phyloP scores from a whole-genome alignment of 2,329 filamentous ascomycete genomes.

The Trichoderma sp. region DNA sequence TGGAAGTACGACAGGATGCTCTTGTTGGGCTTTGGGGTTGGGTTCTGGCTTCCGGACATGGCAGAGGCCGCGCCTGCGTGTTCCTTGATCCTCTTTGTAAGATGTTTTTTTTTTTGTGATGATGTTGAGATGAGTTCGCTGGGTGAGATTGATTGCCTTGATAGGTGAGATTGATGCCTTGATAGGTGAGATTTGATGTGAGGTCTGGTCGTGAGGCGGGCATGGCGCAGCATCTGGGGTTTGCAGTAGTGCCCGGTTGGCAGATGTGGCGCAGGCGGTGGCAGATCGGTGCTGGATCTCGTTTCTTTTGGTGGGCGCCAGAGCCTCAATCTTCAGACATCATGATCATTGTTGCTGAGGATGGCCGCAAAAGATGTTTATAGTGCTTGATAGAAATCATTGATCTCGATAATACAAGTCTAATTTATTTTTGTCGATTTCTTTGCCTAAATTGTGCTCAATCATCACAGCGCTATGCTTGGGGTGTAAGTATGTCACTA shows the following conservation, averaged over 20 bases:
- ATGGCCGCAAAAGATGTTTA: too few relatives aligned
- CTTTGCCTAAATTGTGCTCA: too few relatives aligned
- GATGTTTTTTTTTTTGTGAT: background rate
- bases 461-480: too few relatives aligned
- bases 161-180: background rate
- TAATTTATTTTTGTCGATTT: too few relatives aligned
- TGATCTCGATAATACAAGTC: too few relatives aligned
- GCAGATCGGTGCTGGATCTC: slow-evolving; percentile 4
- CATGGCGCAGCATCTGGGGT: slow-evolving; percentile 22
- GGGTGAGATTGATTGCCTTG: slow-evolving; percentile 15
- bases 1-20: slow-evolving; percentile 47
- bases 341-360: too few relatives aligned
- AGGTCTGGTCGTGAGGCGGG: background rate
- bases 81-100: background rate
- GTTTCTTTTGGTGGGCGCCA: background rate
- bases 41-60: slow-evolving; percentile 12
- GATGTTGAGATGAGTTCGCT: background rate
- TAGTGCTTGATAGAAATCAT: too few relatives aligned
- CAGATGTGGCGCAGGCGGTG: slow-evolving; percentile 23
- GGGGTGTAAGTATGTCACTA: too few relatives aligned
- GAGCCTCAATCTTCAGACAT: background rate
- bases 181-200: background rate
- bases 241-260: slow-evolving; percentile 1
- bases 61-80: slow-evolving; percentile 4
- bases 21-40: slow-evolving; percentile 35